Percentiles rank a stretch among this genome's conserved stretches.
phyloP scores from a whole-genome alignment of 2,329 filamentous ascomycete species.

The Aspergillus melleus region DNA sequence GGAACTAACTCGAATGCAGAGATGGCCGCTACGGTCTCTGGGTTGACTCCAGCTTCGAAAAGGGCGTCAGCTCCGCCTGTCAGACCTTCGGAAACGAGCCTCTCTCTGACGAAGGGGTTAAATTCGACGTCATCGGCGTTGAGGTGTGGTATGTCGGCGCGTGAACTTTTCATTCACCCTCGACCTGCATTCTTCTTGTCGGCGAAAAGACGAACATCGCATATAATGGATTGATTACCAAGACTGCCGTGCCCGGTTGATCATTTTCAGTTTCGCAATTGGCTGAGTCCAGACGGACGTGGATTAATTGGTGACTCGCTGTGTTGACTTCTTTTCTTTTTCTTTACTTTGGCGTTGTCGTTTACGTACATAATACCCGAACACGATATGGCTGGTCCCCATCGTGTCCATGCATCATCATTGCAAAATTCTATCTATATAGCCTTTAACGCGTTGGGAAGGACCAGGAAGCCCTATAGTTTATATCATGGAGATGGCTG shows the following conservation, averaged over 20 bases:
- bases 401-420: constrained; percentile 11
- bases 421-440: neutral
- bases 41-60: constrained; percentile 82
- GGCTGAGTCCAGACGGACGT: neutral
- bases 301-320: neutral
- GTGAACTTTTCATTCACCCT: constrained; percentile 16
- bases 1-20: constrained; percentile 20
- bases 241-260: neutral
- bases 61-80: constrained; percentile 79
- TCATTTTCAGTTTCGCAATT: neutral
- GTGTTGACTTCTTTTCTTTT: neutral
- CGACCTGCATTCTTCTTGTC: too few relatives aligned
- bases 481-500: neutral
- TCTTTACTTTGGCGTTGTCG: neutral
- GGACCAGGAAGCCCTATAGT: neutral
- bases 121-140: constrained; percentile 86
- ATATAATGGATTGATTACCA: too few relatives aligned
- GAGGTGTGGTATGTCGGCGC: constrained; percentile 89
- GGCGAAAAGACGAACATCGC: too few relatives aligned
- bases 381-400: constrained; percentile 14
- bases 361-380: constrained; percentile 11
- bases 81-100: constrained; percentile 95
- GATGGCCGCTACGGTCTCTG: constrained; percentile 92
- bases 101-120: constrained; percentile 86
- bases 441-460: neutral